Conservation (phyloP, 768 basidiomycete species). For the Xanthoconium stramineum region DNA sequence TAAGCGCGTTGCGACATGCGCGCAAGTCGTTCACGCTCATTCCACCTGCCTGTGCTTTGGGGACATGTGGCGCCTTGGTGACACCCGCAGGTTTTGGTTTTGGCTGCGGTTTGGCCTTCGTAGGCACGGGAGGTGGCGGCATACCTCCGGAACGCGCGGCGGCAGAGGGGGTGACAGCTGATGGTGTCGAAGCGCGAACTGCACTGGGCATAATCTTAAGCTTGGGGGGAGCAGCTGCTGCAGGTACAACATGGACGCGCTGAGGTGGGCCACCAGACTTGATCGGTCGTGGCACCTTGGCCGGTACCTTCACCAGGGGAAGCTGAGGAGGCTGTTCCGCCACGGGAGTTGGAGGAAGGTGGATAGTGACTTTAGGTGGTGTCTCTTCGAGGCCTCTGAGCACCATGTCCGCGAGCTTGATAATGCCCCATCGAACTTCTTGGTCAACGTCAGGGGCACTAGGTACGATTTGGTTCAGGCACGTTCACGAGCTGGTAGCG, state of each 20-base stretch:
- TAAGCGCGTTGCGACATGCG: slow-evolving; percentile 71
- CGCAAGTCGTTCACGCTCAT: slow-evolving; percentile 75
- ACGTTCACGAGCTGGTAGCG: neutral
- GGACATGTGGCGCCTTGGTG: slow-evolving; percentile 45
- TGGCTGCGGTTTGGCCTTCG: slow-evolving; percentile 26
- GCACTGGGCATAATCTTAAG: slow-evolving; percentile 43
- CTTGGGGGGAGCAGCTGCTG: slow-evolving; percentile 45
- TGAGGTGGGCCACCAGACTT: slow-evolving; percentile 35
- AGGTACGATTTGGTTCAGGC: neutral
- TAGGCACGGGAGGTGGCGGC: slow-evolving; percentile 31
- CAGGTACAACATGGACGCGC: slow-evolving; percentile 28
- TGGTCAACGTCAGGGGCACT: slow-evolving; percentile 78
- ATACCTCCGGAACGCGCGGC: slow-evolving; percentile 15
- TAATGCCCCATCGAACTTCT: slow-evolving; percentile 86
- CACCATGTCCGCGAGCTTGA: slow-evolving; percentile 89
- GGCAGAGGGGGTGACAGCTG: slow-evolving; percentile 11
- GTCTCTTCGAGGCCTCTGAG: slow-evolving; percentile 81
- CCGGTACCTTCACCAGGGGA: slow-evolving; percentile 49
- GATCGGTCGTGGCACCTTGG: slow-evolving; percentile 36
- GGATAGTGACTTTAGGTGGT: slow-evolving; percentile 82
- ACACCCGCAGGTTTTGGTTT: slow-evolving; percentile 24
- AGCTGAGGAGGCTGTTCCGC: slow-evolving; percentile 55
- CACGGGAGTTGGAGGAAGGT: slow-evolving; percentile 73
- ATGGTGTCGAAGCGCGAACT: slow-evolving; percentile 15
- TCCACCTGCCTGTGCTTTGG: slow-evolving; percentile 72